Percentiles rank a stretch among this genome's conserved stretches.
Evolutionary conservation across 1,284 basidiomycete species (phyloP).

Genomic region (Mycosarcoma mackinlayi): DNA sequence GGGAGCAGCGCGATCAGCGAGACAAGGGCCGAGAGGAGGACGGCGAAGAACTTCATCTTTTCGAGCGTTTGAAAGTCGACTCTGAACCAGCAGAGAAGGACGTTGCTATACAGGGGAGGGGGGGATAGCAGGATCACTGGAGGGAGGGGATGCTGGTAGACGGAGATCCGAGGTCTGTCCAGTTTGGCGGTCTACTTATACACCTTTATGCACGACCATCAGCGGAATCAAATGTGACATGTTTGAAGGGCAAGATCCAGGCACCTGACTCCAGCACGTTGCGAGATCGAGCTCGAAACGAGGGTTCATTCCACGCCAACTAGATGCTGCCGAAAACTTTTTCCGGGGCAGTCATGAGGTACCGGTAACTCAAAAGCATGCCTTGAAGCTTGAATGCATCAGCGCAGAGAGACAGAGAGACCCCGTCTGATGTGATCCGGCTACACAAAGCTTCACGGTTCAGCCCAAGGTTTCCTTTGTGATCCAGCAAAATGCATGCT

Average conservation of each 20-base stretch:
- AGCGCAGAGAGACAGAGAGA: too few relatives aligned
- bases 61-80: conserved; percentile 14
- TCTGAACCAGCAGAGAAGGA: conserved; percentile 25
- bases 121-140: neutral
- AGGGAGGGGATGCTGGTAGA: neutral
- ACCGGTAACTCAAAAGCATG: too few relatives aligned
- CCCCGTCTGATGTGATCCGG: too few relatives aligned
- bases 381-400: too few relatives aligned
- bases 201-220: neutral
- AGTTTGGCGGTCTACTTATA: conserved; percentile 33
- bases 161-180: conserved; percentile 37
- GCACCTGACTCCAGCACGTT: neutral
- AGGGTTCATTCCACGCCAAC: too few relatives aligned
- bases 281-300: too few relatives aligned
- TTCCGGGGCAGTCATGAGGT: too few relatives aligned
- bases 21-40: conserved; percentile 22
- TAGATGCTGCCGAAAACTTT: too few relatives aligned
- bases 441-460: too few relatives aligned
- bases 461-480: too few relatives aligned
- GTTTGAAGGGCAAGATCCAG: neutral
- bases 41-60: conserved; percentile 44
- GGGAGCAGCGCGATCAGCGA: conserved; percentile 20
- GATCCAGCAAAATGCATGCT: neutral
- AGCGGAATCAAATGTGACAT: too few relatives aligned
- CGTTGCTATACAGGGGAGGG: neutral